Evolutionary conservation across 345 rosid species (phyloP).

Genomic region (Linum tenue): DNA sequence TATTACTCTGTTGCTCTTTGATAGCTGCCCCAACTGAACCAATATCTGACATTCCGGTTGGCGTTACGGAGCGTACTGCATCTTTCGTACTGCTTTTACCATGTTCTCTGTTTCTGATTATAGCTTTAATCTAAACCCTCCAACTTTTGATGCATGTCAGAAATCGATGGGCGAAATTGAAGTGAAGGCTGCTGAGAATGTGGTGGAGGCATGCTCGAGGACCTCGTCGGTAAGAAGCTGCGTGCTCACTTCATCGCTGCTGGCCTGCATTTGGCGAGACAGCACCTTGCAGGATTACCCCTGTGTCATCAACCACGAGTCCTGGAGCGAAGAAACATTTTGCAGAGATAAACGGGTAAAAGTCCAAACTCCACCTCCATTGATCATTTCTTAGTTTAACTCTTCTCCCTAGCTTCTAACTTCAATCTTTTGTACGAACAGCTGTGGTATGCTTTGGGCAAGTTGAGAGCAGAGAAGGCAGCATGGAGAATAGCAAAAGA

Average conservation of each 20-base stretch:
- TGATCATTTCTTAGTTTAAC: no score
- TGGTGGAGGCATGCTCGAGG: slow-evolving; percentile 70
- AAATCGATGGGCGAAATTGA: slow-evolving; percentile 64
- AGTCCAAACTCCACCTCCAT: no score
- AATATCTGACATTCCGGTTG: no score
- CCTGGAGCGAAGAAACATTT: slow-evolving; percentile 75
- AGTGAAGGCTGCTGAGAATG: slow-evolving; percentile 59
- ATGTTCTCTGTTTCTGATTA: no score
- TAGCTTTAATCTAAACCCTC: background rate
- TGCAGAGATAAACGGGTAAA: slow-evolving; percentile 62
- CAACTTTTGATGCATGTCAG: slow-evolving; percentile 14
- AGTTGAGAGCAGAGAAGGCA: slow-evolving; percentile 67
- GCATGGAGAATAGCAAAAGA: slow-evolving; percentile 56
- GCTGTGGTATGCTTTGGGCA: slow-evolving; percentile 92
- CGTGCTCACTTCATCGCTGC: slow-evolving; percentile 70
- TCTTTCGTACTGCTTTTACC: no score
- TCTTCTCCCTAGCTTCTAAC: background rate
- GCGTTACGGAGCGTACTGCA: no score
- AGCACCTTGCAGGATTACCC: slow-evolving; percentile 20
- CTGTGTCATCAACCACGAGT: slow-evolving; percentile 42
- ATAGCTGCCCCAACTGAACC: no score
- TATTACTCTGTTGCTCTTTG: no score
- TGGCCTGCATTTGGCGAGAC: slow-evolving; percentile 70
- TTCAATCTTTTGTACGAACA: slow-evolving; percentile 15
- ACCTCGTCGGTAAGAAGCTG: slow-evolving; percentile 64